Evolutionary conservation across 2,329 filamentous ascomycete species (phyloP).

Genomic region (Madurella fahalii): DNA sequence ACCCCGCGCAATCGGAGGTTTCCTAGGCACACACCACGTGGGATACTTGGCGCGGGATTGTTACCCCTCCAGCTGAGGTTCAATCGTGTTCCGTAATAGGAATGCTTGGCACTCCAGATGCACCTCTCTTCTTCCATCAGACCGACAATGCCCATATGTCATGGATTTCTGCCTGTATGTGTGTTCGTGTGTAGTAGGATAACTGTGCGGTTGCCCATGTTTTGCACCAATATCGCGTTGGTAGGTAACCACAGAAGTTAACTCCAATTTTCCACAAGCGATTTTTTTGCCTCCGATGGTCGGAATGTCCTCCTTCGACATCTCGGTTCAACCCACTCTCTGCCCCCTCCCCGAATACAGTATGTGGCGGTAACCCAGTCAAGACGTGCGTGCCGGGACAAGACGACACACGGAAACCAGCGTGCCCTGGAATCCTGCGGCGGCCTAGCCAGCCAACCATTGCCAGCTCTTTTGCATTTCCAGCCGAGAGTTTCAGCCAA

Average conservation of each 20-base stretch:
- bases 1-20: too few species aligned
- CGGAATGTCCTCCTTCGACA: conserved; percentile 3
- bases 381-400: conserved; percentile 2
- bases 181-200: neutral
- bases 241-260: neutral
- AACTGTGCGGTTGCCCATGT: neutral
- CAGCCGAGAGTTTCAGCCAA: neutral
- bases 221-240: too few species aligned
- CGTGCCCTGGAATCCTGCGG: neutral
- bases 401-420: neutral
- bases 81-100: neutral
- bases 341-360: neutral
- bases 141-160: too few species aligned
- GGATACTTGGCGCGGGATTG: neutral
- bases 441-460: neutral
- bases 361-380: neutral
- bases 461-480: neutral
- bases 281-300: conserved; percentile 17
- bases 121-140: too few species aligned
- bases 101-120: neutral
- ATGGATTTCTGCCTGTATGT: neutral
- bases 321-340: neutral
- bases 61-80: neutral
- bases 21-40: too few species aligned
- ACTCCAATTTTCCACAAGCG: conserved; percentile 4